phyloP scores from a whole-genome alignment of 2,329 filamentous ascomycete genomes.

The Trichothecium sympodiale region DNA sequence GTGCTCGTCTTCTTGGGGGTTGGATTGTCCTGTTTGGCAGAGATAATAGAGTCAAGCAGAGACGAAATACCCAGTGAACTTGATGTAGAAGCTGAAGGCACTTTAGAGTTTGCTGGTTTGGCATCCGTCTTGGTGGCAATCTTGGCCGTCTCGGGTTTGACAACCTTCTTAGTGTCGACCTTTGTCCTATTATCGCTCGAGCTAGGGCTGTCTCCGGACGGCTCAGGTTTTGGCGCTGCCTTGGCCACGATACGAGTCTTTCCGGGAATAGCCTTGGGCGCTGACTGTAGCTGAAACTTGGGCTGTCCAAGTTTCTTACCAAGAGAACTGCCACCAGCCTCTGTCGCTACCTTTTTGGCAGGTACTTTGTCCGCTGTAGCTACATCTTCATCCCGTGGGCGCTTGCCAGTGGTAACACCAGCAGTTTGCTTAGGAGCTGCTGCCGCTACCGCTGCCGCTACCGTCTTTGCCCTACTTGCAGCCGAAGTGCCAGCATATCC shows the following conservation, averaged over 20 bases:
- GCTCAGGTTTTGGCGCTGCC: slow-evolving; percentile 24
- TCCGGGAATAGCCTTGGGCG: slow-evolving; percentile 16
- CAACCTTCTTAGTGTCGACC: slow-evolving; percentile 13
- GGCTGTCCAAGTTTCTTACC: slow-evolving; percentile 28
- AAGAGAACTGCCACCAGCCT: slow-evolving; percentile 23
- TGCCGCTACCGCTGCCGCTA: slow-evolving; percentile 15
- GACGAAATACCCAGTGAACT: slow-evolving; percentile 37
- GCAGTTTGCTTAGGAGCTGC: slow-evolving; percentile 8
- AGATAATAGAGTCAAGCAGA: slow-evolving; percentile 39
- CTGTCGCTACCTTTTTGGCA: slow-evolving; percentile 31
- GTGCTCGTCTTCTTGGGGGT: slow-evolving; percentile 37
- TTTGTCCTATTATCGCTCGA: slow-evolving; percentile 20
- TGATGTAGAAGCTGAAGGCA: slow-evolving; percentile 16
- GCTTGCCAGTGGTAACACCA: slow-evolving; percentile 17
- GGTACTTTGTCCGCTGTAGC: slow-evolving; percentile 19
- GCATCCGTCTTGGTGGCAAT: slow-evolving; percentile 15
- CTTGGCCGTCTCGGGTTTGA: slow-evolving; percentile 9
- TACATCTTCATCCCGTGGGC: slow-evolving; percentile 26
- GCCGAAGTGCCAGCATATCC: slow-evolving; percentile 29
- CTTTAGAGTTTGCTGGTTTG: slow-evolving; percentile 17
- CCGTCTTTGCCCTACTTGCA: slow-evolving; percentile 23
- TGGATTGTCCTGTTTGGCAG: slow-evolving; percentile 24
- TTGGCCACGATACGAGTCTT: slow-evolving; percentile 31
- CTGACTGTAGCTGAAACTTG: slow-evolving; percentile 18
- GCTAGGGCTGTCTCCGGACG: slow-evolving; percentile 12